Evolutionary conservation across 164 flowering plant genomes (phyloP).

Genomic region (Platanus orientalis): DNA sequence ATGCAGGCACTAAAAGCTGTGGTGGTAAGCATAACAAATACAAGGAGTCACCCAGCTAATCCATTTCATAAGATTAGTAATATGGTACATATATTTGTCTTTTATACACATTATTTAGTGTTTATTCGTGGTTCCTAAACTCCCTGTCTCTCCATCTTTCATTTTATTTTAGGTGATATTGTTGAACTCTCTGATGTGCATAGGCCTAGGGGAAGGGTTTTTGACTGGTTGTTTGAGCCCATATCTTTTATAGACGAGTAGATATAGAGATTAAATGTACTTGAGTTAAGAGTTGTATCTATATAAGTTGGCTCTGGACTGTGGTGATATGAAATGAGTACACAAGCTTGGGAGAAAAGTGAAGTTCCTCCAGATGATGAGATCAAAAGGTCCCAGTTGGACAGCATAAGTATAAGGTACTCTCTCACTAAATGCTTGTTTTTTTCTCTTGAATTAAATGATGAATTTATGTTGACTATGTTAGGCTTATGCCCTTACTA

Average conservation of each 20-base stretch:
- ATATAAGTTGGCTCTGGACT: slow-evolving; percentile 24
- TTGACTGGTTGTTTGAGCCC: slow-evolving; percentile 47
- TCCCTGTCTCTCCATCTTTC: neutral
- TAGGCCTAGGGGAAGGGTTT: slow-evolving; percentile 40
- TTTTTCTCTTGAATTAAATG: neutral
- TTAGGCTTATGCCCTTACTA: too few species aligned
- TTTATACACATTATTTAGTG: too few species aligned
- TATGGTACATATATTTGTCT: too few species aligned
- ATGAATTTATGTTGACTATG: too few species aligned
- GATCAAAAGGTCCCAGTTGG: slow-evolving; percentile 35
- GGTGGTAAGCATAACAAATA: slow-evolving; percentile 21
- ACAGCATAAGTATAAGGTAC: slow-evolving; percentile 37
- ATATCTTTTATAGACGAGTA: slow-evolving; percentile 38
- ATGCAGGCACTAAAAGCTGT: slow-evolving; percentile 21
- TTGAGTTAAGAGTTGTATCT: slow-evolving; percentile 23
- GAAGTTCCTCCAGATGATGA: slow-evolving; percentile 33
- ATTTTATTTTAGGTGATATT: slow-evolving; percentile 26
- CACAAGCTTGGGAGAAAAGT: slow-evolving; percentile 38
- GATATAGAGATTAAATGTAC: slow-evolving; percentile 24
- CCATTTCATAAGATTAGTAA: too few species aligned
- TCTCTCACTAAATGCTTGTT: neutral
- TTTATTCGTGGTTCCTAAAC: neutral
- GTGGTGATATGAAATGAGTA: slow-evolving; percentile 22
- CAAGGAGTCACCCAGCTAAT: too few species aligned
- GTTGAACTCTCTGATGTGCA: slow-evolving; percentile 30